Percentiles rank a stretch among this genome's conserved stretches.
Evolutionary conservation across 164 flowering plant genomes (phyloP).

Genomic region (Piper longum): DNA sequence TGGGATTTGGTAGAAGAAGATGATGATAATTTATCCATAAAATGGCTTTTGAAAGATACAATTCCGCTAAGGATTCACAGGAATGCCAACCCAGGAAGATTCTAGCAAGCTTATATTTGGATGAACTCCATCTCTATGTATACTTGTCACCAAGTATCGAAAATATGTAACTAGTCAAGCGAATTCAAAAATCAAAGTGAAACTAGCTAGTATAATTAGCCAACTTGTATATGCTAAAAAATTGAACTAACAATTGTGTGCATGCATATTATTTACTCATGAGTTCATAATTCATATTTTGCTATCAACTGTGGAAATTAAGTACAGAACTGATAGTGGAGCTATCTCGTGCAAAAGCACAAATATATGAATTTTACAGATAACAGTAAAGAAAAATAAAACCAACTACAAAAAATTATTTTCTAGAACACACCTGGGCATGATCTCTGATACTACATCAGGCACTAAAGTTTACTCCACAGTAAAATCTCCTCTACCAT

Average conservation of each 20-base stretch:
- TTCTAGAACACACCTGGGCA: conserved; percentile 40
- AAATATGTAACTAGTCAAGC: neutral
- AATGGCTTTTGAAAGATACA: neutral
- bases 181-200: neutral
- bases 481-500: conserved; percentile 17
- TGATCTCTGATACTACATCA: conserved; percentile 23
- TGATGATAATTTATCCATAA: neutral
- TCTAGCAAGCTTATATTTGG: neutral
- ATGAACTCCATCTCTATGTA: neutral
- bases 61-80: too few relatives aligned
- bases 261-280: neutral
- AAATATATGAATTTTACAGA: neutral
- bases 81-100: too few relatives aligned
- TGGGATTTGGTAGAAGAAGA: too few relatives aligned
- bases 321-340: neutral
- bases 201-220: neutral
- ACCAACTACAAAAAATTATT: neutral
- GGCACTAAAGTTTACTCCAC: conserved; percentile 13
- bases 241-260: neutral
- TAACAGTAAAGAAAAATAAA: neutral
- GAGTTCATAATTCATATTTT: neutral
- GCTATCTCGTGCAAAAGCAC: neutral
- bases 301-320: neutral
- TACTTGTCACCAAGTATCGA: neutral
- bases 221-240: neutral